Evolutionary conservation across 176 grass and related monocot species (phyloP).

Genomic region (Ensete glaucum): DNA sequence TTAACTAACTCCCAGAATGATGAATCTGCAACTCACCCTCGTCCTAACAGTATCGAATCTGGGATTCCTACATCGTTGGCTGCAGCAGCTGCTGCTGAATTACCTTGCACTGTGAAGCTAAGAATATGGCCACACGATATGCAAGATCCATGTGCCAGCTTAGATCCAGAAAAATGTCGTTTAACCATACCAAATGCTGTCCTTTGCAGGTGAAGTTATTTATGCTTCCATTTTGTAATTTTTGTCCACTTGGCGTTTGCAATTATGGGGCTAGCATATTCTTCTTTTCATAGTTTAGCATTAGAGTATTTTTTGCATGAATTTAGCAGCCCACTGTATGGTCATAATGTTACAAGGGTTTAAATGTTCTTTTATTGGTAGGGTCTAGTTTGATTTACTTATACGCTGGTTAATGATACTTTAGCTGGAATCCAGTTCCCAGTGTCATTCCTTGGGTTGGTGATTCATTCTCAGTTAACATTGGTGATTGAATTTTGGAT

Average conservation of each 20-base stretch:
- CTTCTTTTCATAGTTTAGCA: background rate
- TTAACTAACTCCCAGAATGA: conserved; percentile 46
- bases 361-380: background rate
- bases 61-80: conserved; percentile 60
- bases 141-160: conserved; percentile 36
- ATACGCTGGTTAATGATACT: background rate
- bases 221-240: conserved; percentile 8
- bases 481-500: background rate
- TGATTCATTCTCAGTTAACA: background rate
- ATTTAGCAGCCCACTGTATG: background rate
- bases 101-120: conserved; percentile 98
- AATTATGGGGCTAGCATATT: background rate
- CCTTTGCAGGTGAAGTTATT: conserved; percentile 78
- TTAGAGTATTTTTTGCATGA: background rate
- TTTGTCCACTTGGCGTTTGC: background rate
- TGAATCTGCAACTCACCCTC: conserved; percentile 52
- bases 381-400: background rate
- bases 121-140: conserved; percentile 91
- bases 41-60: conserved; percentile 44
- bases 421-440: background rate
- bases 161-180: conserved; percentile 40
- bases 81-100: conserved; percentile 54
- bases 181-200: conserved; percentile 95
- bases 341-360: background rate
- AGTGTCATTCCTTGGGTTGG: background rate